Evolutionary conservation across 371 early-diverging fungal genomes (phyloP).

Genomic region (Rhizopus delemar): DNA sequence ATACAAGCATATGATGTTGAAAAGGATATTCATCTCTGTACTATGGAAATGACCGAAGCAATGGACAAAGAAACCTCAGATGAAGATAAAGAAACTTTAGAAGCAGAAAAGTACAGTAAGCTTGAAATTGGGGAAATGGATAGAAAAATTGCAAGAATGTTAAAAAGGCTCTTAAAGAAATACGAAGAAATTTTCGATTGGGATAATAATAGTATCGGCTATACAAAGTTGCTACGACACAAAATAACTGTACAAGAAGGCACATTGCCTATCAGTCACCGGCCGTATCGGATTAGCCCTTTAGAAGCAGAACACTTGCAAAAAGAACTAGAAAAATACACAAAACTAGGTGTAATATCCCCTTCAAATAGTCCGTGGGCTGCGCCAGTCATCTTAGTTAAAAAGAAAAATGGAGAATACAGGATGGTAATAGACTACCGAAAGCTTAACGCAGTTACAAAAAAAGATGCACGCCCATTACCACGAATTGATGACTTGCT

Average conservation of each 20-base stretch:
- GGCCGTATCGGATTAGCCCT: conserved; percentile 5
- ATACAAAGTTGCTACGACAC: no score
- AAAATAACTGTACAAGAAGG: no score
- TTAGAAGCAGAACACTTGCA: conserved; percentile 17
- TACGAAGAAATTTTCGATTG: no score
- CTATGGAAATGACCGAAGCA: no score
- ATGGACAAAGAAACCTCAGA: no score
- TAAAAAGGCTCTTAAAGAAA: no score
- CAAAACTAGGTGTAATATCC: conserved; percentile 14
- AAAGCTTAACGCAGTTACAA: conserved; percentile 36
- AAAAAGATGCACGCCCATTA: conserved; percentile 31
- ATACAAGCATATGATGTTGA: no score
- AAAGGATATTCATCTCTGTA: no score
- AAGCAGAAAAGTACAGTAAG: no score
- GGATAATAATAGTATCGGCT: conserved; percentile 1
- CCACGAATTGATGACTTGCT: conserved; percentile 37
- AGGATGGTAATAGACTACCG: conserved; percentile 47
- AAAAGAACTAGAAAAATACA: conserved; percentile 16
- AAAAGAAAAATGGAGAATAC: conserved; percentile 42
- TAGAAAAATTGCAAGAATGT: no score
- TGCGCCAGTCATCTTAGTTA: conserved; percentile 43
- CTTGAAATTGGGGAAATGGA: no score
- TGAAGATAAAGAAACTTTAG: no score
- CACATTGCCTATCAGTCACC: conserved; percentile 14
- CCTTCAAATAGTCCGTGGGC: conserved; percentile 23